Base-by-base conservation (phyloP, 495 filamentous ascomycete species). In the Xylaria venustula region DNA sequence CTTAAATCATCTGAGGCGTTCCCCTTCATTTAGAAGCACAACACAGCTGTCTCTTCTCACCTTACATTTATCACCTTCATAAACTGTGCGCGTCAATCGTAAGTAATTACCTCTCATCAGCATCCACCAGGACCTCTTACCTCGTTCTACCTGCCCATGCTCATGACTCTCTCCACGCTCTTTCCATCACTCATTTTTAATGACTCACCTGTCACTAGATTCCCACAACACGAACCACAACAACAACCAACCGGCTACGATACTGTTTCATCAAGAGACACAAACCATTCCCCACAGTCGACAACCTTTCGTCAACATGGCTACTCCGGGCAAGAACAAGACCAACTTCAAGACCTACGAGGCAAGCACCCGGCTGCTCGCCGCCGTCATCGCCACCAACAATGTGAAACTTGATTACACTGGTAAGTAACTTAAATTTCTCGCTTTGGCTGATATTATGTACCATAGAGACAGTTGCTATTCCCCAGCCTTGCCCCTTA, bases 291-390 rank as follows among this genome's bases (percentile, higher is more conserved):
- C 15, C 32, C 40, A 19, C 17, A 4, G 15, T 28, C n/a, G 34
- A 15, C 12, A 23, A 23, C 17, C 5, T 17, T 5, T 9, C 28
- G 14, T 19, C 49, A 40, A 4, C 26, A 61, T 54, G 49, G n/a
- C 58, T n/a, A 30, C 41, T 6, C 48, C 42, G 3, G n/a, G 40
- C 7, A 54, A 54, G 30, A 46, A 23, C 56, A 69, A 71, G 41
- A 63, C 75, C 2, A 82, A 81, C 52, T 85, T 82, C 67, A 76
- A 73, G 32, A 75, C 67, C 14, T 79, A 77, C 63, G 81, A 84
- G 66, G 67, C 74, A 0, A 74, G 74, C 58, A 68, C 72, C 7
- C 79, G 82, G 28, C 74, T 85, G 4, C 67, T 85, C 0, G 77
- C 79, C 3, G 82, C 82, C 3, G 62, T 84, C n/a, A 53, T 85